These are phyloP conservation scores for Amaranthus hypochondriacus DNA, from an alignment of 148 eudicot species.

Conservation along the genomic window DNA sequence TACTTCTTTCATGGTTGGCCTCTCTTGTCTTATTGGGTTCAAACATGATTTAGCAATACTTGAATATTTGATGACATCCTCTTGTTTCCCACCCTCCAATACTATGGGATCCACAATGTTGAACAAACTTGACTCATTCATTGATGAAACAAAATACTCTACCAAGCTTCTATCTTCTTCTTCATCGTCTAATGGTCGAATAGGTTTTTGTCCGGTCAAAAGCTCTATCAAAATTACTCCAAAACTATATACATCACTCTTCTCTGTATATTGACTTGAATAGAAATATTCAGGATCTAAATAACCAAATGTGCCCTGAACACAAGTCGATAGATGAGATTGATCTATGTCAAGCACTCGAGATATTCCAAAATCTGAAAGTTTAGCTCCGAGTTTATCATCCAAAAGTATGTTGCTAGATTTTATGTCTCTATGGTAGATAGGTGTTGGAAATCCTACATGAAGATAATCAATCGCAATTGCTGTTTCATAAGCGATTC, in stretches of 20 bases:
- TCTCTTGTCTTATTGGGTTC: not conserved
- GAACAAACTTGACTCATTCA: not conserved
- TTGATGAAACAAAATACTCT: not conserved
- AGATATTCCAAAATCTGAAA: no score
- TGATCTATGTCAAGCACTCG: no score
- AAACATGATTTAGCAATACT: not conserved
- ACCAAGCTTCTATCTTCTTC: not conserved
- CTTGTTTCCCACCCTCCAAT: not conserved
- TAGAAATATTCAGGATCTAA: no score
- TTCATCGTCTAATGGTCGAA: not conserved
- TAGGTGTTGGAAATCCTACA: no score
- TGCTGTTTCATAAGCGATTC: no score
- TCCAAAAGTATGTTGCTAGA: no score
- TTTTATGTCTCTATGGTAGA: no score
- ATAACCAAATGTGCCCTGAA: no score
- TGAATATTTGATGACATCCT: not conserved
- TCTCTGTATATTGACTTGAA: no score
- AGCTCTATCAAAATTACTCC: not conserved
- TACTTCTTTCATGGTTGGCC: slow-evolving; percentile 4
- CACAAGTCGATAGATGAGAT: no score
- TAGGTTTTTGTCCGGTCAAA: not conserved
- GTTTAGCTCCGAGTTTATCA: no score
- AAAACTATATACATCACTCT: not conserved
- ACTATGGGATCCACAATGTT: not conserved
- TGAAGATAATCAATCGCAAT: no score